phyloP scores from a whole-genome alignment of 768 basidiomycete species.

The Neoboletus subvelutipes region DNA sequence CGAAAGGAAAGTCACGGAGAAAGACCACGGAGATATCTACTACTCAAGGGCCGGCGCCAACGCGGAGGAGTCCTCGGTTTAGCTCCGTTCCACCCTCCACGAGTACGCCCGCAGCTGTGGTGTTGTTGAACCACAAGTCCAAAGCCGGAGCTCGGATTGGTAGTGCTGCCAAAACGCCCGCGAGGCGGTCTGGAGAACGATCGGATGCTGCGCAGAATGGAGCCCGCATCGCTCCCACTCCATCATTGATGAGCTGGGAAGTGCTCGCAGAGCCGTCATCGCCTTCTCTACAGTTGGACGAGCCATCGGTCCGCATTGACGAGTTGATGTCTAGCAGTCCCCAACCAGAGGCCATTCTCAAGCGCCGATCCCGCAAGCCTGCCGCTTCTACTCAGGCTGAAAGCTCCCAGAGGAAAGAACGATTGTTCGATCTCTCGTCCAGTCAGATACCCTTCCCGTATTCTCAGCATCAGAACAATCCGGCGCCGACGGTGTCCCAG shows the following conservation, averaged over 20 bases:
- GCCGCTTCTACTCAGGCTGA: not conserved
- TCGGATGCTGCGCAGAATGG: not conserved
- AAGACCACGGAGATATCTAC: slow-evolving; percentile 16
- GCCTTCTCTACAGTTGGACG: slow-evolving; percentile 32
- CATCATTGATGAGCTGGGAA: slow-evolving; percentile 30
- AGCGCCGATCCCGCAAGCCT: not conserved
- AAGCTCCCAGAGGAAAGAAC: slow-evolving; percentile 10
- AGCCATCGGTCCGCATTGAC: slow-evolving; percentile 24
- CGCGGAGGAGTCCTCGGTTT: slow-evolving; percentile 21
- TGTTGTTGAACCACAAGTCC: not conserved
- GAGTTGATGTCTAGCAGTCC: slow-evolving; percentile 38
- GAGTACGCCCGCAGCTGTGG: slow-evolving; percentile 8
- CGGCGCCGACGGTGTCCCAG: not conserved
- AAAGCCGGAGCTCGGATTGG: not conserved
- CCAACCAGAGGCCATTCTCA: not conserved
- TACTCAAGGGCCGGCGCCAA: slow-evolving; percentile 24
- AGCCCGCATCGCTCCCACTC: not conserved
- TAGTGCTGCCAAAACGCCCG: slow-evolving; percentile 14
- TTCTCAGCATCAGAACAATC: slow-evolving; percentile 40
- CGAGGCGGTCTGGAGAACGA: slow-evolving; percentile 5
- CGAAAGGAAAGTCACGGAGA: slow-evolving; percentile 18
- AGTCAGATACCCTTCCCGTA: slow-evolving; percentile 57
- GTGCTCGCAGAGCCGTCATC: slow-evolving; percentile 27
- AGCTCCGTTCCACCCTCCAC: slow-evolving; percentile 5
- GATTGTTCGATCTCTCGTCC: slow-evolving; percentile 52